Percentiles rank a stretch among this genome's conserved stretches.
Evolutionary conservation across 768 basidiomycete species (phyloP).

Genomic region (Obba rivulosa): DNA sequence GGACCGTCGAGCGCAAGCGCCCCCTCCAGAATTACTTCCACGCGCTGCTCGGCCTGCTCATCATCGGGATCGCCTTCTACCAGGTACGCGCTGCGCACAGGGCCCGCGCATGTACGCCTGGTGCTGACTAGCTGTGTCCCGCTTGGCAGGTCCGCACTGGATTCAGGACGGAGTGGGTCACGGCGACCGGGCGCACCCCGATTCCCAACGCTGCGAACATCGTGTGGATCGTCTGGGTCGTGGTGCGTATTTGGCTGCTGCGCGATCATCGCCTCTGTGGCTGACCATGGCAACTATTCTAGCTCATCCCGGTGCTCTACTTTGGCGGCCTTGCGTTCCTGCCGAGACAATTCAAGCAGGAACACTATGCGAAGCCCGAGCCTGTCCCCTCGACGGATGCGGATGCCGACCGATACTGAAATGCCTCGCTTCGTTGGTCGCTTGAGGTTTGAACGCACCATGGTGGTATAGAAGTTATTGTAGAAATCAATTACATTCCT

Average conservation of each 20-base stretch:
- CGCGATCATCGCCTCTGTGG: slow-evolving; percentile 14
- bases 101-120: neutral
- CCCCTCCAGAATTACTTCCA: slow-evolving; percentile 40
- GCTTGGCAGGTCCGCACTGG: slow-evolving; percentile 43
- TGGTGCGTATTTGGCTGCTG: slow-evolving; percentile 43
- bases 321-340: slow-evolving; percentile 23
- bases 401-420: no score
- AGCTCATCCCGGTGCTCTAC: slow-evolving; percentile 28
- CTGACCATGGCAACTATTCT: neutral
- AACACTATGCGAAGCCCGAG: slow-evolving; percentile 7
- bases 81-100: slow-evolving; percentile 21
- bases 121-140: slow-evolving; percentile 20
- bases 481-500: no score
- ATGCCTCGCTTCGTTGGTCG: no score
- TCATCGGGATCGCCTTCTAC: slow-evolving; percentile 48
- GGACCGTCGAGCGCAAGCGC: slow-evolving; percentile 30
- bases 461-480: no score
- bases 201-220: slow-evolving; percentile 22
- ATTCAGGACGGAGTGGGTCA: slow-evolving; percentile 26
- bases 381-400: no score
- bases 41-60: slow-evolving; percentile 46
- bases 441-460: no score
- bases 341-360: slow-evolving; percentile 26
- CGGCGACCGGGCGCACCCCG: slow-evolving; percentile 15
- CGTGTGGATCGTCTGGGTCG: slow-evolving; percentile 35